A percentile compares a stretch with the other conserved stretches of the same genome.
phyloP scores from a whole-genome alignment of 345 rosid species.

The Eucalyptus camaldulensis region DNA sequence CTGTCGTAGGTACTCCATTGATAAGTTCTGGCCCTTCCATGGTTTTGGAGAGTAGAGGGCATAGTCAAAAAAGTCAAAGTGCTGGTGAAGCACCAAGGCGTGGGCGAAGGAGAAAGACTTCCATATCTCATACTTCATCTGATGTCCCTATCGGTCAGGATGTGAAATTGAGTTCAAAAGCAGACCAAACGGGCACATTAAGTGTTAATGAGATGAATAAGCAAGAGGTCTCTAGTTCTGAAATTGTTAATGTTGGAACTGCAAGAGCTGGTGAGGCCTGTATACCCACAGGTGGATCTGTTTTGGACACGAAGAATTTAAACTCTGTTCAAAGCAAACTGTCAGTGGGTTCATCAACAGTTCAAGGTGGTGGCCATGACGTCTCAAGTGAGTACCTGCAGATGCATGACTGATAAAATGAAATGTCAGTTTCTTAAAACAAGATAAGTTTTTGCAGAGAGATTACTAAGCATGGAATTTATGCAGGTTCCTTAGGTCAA shows the following conservation, averaged over 20 bases:
- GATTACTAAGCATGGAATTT: not conserved
- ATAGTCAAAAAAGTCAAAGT: slow-evolving; percentile 24
- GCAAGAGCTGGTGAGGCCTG: not conserved
- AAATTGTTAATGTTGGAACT: not conserved
- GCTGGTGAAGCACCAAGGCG: slow-evolving; percentile 21
- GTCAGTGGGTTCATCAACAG: not conserved
- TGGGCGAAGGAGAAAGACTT: slow-evolving; percentile 28
- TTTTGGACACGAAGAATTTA: not conserved
- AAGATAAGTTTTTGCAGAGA: not conserved
- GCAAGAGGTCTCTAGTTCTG: not conserved
- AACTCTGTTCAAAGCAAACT: not conserved
- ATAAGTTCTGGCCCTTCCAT: not conserved
- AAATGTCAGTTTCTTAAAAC: not conserved
- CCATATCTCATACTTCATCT: slow-evolving; percentile 5
- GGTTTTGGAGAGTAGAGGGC: slow-evolving; percentile 15
- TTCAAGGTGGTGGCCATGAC: not conserved
- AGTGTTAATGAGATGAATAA: not conserved
- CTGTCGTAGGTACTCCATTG: slow-evolving; percentile 5
- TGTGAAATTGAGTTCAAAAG: not conserved
- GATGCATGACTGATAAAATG: not conserved
- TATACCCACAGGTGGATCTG: not conserved
- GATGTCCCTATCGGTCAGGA: slow-evolving; percentile 5
- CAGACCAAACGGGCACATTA: not conserved
- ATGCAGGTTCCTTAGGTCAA: not conserved
- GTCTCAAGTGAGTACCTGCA: not conserved